Evolutionary conservation across 305 asterid genomes (phyloP), one percentile per base, ranked within the genome.

Genomic region (Fraxinus platypoda): DNA sequence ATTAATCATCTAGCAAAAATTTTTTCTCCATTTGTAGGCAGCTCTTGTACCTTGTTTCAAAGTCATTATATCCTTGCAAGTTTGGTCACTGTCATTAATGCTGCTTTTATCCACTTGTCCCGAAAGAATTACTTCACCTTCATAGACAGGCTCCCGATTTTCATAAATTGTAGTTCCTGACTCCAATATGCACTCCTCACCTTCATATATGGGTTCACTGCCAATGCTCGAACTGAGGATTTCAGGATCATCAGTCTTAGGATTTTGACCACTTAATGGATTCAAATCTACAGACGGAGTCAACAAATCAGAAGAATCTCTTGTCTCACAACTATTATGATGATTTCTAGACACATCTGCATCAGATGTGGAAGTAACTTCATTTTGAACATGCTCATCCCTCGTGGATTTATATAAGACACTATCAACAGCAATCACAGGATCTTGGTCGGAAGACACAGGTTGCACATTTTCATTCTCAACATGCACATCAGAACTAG

Each of bases 121-220:
- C 15, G 98, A 93, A 81, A 96, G 96, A 83, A 92, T 87, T 83
- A 90, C 93, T 90, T 96, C 98, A 37, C 99, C 99, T 85, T 96
- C 99, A 90, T 96, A 94, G 79, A 96, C 86, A 38, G 99, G 99
- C 88, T 93, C 99, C 80, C 86, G 85, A 76, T 85, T 88, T 86
- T 90, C 92, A 87, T 84, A 85, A 46, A 57, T 84, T 34, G 78
- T 83, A 74, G 88, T 75, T 82, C 86, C 84, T 38, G 97, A 88
- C 86, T 90, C 97, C 89, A 94, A 83, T 85, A 94, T 96, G 82
- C 92, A 79, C 64, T 96, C 98, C 88, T 94, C 98, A n/a, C 98
- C 99, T 90, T 94, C 99, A 85, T 94, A 96, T 35, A 94, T 89
- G 74, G 97, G 98, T 81, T 94, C 98, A 34, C 83, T 85, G 75